A percentile compares a stretch with the other conserved stretches of the same genome.
Conservation (phyloP, 352 stramenopile genomes). For the Globisporangium yorkense region DNA sequence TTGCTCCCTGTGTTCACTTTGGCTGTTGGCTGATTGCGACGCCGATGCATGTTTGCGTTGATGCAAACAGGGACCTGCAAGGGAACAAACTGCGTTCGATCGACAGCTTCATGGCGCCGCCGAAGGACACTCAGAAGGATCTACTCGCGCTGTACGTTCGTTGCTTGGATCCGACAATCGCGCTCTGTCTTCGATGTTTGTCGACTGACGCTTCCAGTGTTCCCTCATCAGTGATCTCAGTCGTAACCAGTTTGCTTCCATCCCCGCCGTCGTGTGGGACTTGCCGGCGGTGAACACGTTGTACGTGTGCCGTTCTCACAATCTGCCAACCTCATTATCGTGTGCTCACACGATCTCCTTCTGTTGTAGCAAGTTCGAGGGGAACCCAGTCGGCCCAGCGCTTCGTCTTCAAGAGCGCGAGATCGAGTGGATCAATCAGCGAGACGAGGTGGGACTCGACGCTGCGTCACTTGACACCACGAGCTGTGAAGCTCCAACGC, state of each 20-base stretch:
- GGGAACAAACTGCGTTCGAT: slow-evolving; percentile 6
- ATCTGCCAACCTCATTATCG: not conserved
- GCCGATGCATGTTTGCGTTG: not conserved
- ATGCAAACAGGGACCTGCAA: slow-evolving; percentile 2
- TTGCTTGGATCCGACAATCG: not conserved
- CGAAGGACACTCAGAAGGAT: not conserved
- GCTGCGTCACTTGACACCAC: not conserved
- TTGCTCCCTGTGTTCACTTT: not conserved
- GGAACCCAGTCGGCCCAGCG: slow-evolving; percentile 3
- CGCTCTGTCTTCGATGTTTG: not conserved
- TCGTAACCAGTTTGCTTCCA: slow-evolving; percentile 4
- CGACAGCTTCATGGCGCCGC: not conserved
- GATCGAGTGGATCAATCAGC: slow-evolving; percentile 4
- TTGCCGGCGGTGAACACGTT: slow-evolving; percentile 4
- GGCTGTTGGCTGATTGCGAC: not conserved
- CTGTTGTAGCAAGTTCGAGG: slow-evolving; percentile 4
- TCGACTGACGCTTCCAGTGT: not conserved
- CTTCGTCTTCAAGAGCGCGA: not conserved
- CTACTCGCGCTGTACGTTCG: slow-evolving; percentile 3
- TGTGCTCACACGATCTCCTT: not conserved
- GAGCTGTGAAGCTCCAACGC: not conserved
- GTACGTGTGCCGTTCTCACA: not conserved
- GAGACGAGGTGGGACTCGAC: not conserved
- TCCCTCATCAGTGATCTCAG: not conserved
- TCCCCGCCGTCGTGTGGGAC: slow-evolving; percentile 5